These are phyloP conservation scores for Candida ortonii DNA, from an alignment of 805 yeast species.

Conservation along the genomic window DNA sequence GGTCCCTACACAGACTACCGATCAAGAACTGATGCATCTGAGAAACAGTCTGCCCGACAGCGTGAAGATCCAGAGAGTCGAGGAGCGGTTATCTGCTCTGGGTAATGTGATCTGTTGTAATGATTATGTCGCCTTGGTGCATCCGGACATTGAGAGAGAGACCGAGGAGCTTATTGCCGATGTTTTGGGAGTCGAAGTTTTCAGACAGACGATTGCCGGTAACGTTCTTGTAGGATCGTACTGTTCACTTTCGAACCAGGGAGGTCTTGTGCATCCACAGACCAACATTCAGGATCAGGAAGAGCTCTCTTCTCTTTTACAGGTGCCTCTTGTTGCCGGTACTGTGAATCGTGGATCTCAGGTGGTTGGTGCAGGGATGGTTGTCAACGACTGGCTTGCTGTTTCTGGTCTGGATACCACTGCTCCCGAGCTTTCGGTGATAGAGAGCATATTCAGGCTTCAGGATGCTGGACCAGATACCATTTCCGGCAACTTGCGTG, in stretches of 20 bases:
- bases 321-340: conserved; percentile 98
- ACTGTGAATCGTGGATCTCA: conserved; percentile 97
- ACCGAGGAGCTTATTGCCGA: conserved; percentile 98
- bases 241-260: conserved; percentile 92
- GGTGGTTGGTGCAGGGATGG: conserved; percentile 98
- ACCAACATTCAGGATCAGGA: conserved; percentile 97
- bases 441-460: conserved; percentile 92
- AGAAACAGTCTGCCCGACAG: conserved; percentile 94
- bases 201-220: conserved; percentile 98
- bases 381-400: conserved; percentile 97
- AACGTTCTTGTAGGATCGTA: conserved; percentile 96
- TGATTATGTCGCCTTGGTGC: conserved; percentile 98
- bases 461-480: conserved; percentile 90
- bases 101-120: conserved; percentile 98
- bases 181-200: conserved; percentile 97
- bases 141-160: conserved; percentile 98
- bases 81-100: conserved; percentile 92
- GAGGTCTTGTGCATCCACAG: conserved; percentile 97
- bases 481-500: conserved; percentile 81
- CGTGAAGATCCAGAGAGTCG: conserved; percentile 95
- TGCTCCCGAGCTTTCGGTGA: conserved; percentile 95
- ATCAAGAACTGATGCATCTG: conserved; percentile 95
- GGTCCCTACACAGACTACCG: conserved; percentile 97
- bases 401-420: conserved; percentile 97
- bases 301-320: conserved; percentile 90